A percentile compares a stretch with the other conserved stretches of the same genome.
Conservation (phyloP, 768 basidiomycete genomes). For the Lanmaoa pseudosensibilis region DNA sequence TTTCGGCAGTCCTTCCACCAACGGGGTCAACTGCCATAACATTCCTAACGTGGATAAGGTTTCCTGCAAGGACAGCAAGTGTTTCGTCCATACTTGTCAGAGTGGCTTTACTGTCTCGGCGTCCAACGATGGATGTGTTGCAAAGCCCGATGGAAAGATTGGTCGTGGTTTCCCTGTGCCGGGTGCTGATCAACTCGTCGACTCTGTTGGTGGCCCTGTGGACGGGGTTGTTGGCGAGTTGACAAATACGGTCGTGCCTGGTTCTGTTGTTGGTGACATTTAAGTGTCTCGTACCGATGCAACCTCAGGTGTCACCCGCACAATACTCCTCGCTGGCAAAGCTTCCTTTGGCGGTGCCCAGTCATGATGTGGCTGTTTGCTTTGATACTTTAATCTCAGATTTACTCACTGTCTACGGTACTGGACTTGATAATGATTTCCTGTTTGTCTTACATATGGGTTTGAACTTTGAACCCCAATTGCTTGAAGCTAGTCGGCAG, state of each 20-base stretch:
- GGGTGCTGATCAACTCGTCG: not conserved
- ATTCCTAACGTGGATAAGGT: slow-evolving; percentile 32
- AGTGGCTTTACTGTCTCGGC: slow-evolving; percentile 16
- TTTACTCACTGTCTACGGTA: not conserved
- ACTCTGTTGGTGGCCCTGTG: no score
- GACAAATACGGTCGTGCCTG: no score
- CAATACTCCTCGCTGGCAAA: not conserved
- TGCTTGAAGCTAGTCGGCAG: not conserved
- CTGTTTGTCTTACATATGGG: not conserved
- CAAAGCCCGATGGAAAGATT: not conserved
- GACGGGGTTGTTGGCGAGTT: no score
- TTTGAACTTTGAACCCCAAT: not conserved
- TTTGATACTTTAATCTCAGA: not conserved
- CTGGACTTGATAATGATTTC: not conserved
- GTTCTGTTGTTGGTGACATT: not conserved
- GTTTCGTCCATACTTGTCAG: slow-evolving; percentile 30
- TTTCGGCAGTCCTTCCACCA: slow-evolving; percentile 11
- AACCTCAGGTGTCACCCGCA: not conserved
- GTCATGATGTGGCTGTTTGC: not conserved
- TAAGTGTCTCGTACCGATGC: not conserved
- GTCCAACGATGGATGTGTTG: slow-evolving; percentile 16
- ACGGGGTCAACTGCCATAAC: slow-evolving; percentile 34
- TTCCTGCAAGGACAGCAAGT: slow-evolving; percentile 27
- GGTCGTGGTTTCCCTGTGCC: not conserved
- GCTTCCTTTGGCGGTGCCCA: no score